Evolutionary conservation across 2,329 filamentous ascomycete genomes (phyloP).

Genomic region (Ilyonectria destructans): DNA sequence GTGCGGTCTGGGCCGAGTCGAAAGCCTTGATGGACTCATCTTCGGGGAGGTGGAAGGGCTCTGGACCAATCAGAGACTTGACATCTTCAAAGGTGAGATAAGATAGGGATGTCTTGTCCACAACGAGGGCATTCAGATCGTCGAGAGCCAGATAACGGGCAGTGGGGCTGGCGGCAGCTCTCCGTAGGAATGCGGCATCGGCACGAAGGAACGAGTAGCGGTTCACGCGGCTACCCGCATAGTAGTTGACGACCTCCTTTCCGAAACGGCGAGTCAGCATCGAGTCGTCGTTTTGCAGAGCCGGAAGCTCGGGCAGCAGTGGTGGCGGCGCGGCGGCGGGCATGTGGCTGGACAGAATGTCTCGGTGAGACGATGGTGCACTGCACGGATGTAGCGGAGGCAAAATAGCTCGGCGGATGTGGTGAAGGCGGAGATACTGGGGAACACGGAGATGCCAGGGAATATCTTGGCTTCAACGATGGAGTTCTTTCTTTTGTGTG

Average conservation of each 20-base stretch:
- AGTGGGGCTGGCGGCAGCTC: conserved; percentile 76
- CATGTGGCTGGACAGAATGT: conserved; percentile 32
- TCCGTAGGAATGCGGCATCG: conserved; percentile 79
- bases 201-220: conserved; percentile 84
- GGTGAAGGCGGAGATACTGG: conserved; percentile 4
- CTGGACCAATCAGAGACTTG: conserved; percentile 77
- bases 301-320: conserved; percentile 62
- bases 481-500: not conserved
- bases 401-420: not conserved
- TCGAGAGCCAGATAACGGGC: conserved; percentile 86
- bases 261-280: conserved; percentile 86
- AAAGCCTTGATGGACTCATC: conserved; percentile 81
- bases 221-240: conserved; percentile 84
- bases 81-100: conserved; percentile 81
- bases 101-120: conserved; percentile 71
- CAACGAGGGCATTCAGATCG: conserved; percentile 81
- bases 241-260: conserved; percentile 87
- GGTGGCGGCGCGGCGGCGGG: conserved; percentile 51
- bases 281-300: conserved; percentile 66
- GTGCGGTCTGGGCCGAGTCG: conserved; percentile 78
- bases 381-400: conserved; percentile 5
- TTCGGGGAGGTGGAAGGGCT: conserved; percentile 81
- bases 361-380: not conserved
- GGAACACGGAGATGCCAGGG: not conserved
- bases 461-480: not conserved